Conservation (phyloP, 1,139 yeast genomes). For the Hyphopichia burtonii region DNA sequence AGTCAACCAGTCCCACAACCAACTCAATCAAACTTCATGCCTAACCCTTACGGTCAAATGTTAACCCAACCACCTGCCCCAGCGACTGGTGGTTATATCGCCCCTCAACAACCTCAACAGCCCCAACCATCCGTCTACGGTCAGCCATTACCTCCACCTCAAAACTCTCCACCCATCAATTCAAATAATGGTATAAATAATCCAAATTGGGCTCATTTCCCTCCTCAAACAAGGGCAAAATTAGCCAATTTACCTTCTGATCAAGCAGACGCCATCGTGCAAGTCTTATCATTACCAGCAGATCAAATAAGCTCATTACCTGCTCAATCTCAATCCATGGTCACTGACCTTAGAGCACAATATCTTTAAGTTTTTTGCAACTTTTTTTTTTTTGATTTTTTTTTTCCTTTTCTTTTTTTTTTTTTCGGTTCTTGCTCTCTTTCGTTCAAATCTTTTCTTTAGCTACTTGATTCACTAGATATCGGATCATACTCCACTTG, state of each 20-base stretch:
- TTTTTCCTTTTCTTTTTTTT: background rate
- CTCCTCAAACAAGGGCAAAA: slow-evolving; percentile 48
- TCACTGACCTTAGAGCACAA: slow-evolving; percentile 56
- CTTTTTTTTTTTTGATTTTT: background rate
- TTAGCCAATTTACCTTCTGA: slow-evolving; percentile 47
- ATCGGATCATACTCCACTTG: no score
- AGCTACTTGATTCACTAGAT: no score
- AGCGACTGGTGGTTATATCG: background rate
- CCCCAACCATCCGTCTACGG: slow-evolving; percentile 4
- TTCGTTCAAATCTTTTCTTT: no score
- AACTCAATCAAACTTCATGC: background rate
- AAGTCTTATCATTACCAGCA: slow-evolving; percentile 57
- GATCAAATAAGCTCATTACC: slow-evolving; percentile 58
- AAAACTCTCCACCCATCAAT: background rate
- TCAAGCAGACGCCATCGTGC: slow-evolving; percentile 65
- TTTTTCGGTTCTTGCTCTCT: background rate
- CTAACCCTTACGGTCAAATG: slow-evolving; percentile 7
- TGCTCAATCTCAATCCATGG: slow-evolving; percentile 59
- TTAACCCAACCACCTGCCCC: slow-evolving; percentile 5
- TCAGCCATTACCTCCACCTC: slow-evolving; percentile 1
- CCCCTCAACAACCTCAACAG: slow-evolving; percentile 3
- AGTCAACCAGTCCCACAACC: slow-evolving; percentile 10
- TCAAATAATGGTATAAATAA: background rate
- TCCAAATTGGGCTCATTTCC: slow-evolving; percentile 51
- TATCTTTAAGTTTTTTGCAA: slow-evolving; percentile 34